These are phyloP conservation scores for Suhomyces kilbournensis DNA, from an alignment of 805 yeast genomes.

Conservation along the genomic window DNA sequence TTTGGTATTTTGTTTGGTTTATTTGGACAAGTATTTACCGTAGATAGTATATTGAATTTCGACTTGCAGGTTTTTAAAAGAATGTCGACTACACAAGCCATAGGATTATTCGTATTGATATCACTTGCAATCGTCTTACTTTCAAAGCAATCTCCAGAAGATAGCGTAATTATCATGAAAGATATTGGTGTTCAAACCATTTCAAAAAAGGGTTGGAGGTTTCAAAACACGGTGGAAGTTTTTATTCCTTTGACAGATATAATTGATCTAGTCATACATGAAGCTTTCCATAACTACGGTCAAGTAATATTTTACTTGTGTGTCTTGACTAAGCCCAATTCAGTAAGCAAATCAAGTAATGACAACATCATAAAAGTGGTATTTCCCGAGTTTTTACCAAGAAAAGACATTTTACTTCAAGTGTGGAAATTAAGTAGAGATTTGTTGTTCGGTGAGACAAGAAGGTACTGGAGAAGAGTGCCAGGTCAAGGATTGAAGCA, in stretches of 20 bases:
- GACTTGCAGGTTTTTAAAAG: background rate
- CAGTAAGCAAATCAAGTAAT: constrained; percentile 5
- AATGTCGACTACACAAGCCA: background rate
- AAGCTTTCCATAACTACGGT: constrained; percentile 67
- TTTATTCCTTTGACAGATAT: constrained; percentile 59
- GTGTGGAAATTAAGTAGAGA: constrained; percentile 40
- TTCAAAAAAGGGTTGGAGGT: constrained; percentile 22
- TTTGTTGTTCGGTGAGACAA: constrained; percentile 31
- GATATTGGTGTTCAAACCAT: constrained; percentile 48
- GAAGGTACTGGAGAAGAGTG: constrained; percentile 32
- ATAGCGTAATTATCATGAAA: constrained; percentile 41
- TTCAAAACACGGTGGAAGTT: constrained; percentile 18
- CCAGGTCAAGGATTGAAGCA: constrained; percentile 37
- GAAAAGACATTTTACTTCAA: constrained; percentile 36
- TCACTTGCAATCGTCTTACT: constrained; percentile 10
- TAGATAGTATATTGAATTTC: background rate
- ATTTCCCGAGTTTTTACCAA: constrained; percentile 42
- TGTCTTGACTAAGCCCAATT: constrained; percentile 44
- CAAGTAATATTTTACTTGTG: constrained; percentile 63
- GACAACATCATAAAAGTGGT: constrained; percentile 31
- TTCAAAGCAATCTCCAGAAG: constrained; percentile 36
- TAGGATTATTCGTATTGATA: background rate
- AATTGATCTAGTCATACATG: constrained; percentile 68
- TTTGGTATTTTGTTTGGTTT: background rate
- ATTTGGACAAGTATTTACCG: background rate